Conservation (phyloP, 306 rosid genomes). For the Rosa multiflora region DNA sequence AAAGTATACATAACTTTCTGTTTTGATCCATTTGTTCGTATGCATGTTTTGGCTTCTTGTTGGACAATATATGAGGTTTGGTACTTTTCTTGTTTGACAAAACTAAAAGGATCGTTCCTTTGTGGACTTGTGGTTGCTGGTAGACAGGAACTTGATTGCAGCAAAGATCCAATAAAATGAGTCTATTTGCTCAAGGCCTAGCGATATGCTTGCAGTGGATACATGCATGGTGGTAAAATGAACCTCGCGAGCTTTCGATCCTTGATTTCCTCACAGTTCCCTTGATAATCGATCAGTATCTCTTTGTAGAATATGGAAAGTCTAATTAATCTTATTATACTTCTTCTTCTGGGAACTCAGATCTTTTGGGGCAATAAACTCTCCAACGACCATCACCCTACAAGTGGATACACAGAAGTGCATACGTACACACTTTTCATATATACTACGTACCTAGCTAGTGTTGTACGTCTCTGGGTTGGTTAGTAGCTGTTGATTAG, state of each 20-base stretch:
- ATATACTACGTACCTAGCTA: background rate
- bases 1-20: background rate
- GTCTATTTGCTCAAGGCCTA: background rate
- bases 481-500: background rate
- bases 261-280: background rate
- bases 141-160: conserved; percentile 6
- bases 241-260: background rate
- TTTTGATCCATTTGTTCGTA: background rate
- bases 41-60: conserved; percentile 17
- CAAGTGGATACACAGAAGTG: background rate
- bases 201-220: background rate
- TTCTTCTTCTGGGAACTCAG: background rate
- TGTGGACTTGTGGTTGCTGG: background rate
- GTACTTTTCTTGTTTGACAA: conserved; percentile 30
- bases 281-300: background rate
- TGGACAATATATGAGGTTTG: background rate
- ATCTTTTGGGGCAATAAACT: background rate
- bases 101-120: background rate
- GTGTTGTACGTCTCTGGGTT: background rate
- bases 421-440: background rate
- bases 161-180: background rate
- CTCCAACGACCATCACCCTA: background rate
- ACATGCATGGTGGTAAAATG: background rate
- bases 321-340: background rate
- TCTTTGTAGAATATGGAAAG: background rate